Conservation (phyloP, 2,329 filamentous ascomycete genomes). For the Ilyonectria destructans region DNA sequence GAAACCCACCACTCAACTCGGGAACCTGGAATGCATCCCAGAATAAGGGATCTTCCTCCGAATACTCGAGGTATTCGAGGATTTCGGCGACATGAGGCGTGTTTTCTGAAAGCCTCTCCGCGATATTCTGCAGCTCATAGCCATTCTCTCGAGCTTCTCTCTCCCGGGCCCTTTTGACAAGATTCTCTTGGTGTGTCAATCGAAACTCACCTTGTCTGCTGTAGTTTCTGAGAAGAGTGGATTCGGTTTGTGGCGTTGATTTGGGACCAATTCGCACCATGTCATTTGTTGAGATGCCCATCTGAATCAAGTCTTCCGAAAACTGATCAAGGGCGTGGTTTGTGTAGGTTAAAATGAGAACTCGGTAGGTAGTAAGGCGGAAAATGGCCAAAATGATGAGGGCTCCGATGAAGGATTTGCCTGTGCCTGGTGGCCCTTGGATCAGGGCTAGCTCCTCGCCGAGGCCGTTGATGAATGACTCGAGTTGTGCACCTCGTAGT, state of each 20-base stretch:
- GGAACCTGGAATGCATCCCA: conserved; percentile 73
- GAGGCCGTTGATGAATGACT: conserved; percentile 71
- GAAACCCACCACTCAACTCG: conserved; percentile 61
- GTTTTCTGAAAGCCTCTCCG: conserved; percentile 33
- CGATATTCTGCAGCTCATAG: conserved; percentile 47
- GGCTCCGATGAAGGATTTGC: conserved; percentile 83
- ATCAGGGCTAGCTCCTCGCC: conserved; percentile 72
- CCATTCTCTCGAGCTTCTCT: background rate
- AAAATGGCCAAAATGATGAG: conserved; percentile 72
- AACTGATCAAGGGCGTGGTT: conserved; percentile 80
- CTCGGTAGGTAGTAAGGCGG: conserved; percentile 62
- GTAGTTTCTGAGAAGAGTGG: conserved; percentile 64
- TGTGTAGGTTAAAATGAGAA: conserved; percentile 79
- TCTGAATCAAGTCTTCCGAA: conserved; percentile 74
- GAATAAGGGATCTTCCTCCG: conserved; percentile 64
- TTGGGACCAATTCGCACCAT: conserved; percentile 79
- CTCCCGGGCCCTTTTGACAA: conserved; percentile 61
- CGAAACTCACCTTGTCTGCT: conserved; percentile 45
- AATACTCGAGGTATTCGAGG: conserved; percentile 67
- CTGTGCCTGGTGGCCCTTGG: conserved; percentile 83
- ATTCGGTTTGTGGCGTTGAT: conserved; percentile 63
- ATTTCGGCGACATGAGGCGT: conserved; percentile 48
- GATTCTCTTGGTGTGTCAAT: conserved; percentile 47
- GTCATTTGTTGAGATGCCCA: conserved; percentile 64
- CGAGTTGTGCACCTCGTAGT: conserved; percentile 63